Base-by-base conservation (phyloP, 2,329 filamentous ascomycete species). In the Aspergillus neotritici region DNA sequence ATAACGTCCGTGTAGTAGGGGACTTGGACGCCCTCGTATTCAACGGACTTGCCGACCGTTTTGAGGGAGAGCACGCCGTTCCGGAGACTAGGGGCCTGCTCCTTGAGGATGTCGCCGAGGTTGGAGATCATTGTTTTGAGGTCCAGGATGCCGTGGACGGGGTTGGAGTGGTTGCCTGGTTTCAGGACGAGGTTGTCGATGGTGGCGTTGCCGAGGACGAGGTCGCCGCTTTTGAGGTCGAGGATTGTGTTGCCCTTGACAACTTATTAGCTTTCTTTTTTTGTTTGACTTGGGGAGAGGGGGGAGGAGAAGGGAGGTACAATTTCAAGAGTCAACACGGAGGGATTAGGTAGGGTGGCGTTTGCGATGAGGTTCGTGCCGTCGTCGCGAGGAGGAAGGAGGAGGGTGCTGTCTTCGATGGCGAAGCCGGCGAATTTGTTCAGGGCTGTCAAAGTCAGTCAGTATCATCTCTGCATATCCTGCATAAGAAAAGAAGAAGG, bases 281-380 rank as follows among this genome's bases (percentile, higher is more conserved):
- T 10, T 2, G 15, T 30, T 17, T 37, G 4, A 7, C 5, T 31
- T 31, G 15, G 16, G 3, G n/a, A 6, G 17, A 7, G 0, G 8
- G 31, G 11, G 12, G 16, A 8, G 15, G 13, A 28, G 13, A 10
- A 7, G 21, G 10, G 5, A 46, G 57, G n/a, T 51, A 61, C 58
- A 46, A 82, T 71, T 35, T 73, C 68, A 37, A 80, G 58, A 4
- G 72, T 79, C 59, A 79, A 61, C 21, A 77, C 66, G 1, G 76
- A 78, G 1, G 76, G 78, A 55, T 82, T 82, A 43, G 77, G 77
- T 31, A 82, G 73, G 29, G 63, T 69, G 40, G 76, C 72, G 37
- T 68, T 72, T 53, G 74, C 79, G 28, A 72, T 44, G 40, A 80
- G 66, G 52, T 80, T 82, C 29, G 73, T 71, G 43, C 71, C 71